Percentiles rank a stretch among this genome's conserved stretches.
Evolutionary conservation across 805 yeast species (phyloP).

Genomic region (Wickerhamomyces xylosicus): DNA sequence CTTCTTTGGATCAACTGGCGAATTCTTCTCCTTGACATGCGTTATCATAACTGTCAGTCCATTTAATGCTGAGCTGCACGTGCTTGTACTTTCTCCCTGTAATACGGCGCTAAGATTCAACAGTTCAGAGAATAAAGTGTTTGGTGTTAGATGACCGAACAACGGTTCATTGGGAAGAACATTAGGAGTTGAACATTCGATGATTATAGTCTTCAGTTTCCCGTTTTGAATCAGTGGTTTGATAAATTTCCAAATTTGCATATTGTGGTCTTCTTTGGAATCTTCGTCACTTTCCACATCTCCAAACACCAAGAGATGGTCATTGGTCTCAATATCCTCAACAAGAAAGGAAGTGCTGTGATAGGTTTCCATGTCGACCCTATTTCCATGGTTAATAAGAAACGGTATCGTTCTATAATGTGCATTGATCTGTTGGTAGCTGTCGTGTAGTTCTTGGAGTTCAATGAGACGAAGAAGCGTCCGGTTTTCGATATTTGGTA

Average conservation of each 20-base stretch:
- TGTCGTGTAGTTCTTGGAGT: slow-evolving; percentile 1
- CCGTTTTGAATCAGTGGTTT: slow-evolving; percentile 33
- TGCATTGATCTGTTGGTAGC: slow-evolving; percentile 2
- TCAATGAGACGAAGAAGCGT: slow-evolving; percentile 17
- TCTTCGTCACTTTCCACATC: slow-evolving; percentile 67
- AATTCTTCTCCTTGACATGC: slow-evolving; percentile 38
- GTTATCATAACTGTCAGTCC: slow-evolving; percentile 17
- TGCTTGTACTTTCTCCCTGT: background rate
- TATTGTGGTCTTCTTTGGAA: slow-evolving; percentile 28
- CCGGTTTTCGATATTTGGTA: slow-evolving; percentile 20
- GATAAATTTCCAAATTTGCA: slow-evolving; percentile 45
- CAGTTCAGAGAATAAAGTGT: slow-evolving; percentile 49
- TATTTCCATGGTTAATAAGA: slow-evolving; percentile 32
- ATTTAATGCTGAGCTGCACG: slow-evolving; percentile 6
- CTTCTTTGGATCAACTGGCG: slow-evolving; percentile 44
- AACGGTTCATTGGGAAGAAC: slow-evolving; percentile 35
- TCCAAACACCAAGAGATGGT: slow-evolving; percentile 59
- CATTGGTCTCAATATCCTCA: slow-evolving; percentile 21
- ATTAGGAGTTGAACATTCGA: slow-evolving; percentile 67
- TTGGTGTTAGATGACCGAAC: slow-evolving; percentile 79
- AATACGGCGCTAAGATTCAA: slow-evolving; percentile 1
- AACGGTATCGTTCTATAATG: slow-evolving; percentile 24
- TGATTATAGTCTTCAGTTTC: slow-evolving; percentile 42
- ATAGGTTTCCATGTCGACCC: slow-evolving; percentile 11
- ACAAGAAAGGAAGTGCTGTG: slow-evolving; percentile 53